Evolutionary conservation across 169 alveolate genomes (phyloP).

Genomic region (Plasmodium fragile): DNA sequence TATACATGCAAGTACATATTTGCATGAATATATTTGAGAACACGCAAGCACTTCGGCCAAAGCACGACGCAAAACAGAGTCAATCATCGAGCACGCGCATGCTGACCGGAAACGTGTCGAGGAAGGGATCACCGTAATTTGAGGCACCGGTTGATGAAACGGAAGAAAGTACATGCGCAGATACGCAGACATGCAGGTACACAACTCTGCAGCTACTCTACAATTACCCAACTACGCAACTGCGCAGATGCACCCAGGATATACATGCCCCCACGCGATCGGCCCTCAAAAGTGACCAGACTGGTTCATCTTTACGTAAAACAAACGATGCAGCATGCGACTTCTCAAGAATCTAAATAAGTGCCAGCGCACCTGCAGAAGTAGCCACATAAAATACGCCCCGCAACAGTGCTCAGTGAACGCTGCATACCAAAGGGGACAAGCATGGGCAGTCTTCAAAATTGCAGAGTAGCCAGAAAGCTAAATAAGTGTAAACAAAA

Average conservation of each 20-base stretch:
- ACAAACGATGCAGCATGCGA: background rate
- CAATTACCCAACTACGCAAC: too few relatives aligned
- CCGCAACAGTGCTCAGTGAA: background rate
- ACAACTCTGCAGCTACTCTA: too few relatives aligned
- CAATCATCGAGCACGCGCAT: background rate
- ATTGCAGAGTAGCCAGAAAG: constrained; percentile 9
- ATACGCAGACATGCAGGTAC: background rate
- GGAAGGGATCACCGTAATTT: background rate
- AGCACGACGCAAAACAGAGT: background rate
- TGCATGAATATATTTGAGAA: background rate
- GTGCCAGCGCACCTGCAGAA: background rate
- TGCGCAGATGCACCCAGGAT: background rate
- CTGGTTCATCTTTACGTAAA: background rate
- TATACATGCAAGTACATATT: background rate
- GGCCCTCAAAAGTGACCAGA: background rate
- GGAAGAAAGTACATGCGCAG: background rate
- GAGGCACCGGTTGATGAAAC: background rate
- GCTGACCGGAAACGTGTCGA: background rate
- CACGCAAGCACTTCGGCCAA: background rate
- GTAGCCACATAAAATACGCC: background rate
- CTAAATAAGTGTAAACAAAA: background rate
- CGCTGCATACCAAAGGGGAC: constrained; percentile 1
- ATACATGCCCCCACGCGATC: background rate
- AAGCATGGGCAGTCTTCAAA: background rate
- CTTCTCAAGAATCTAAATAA: background rate